Conservation (phyloP, 2,329 filamentous ascomycete genomes). For the Claviceps lovelessii region DNA sequence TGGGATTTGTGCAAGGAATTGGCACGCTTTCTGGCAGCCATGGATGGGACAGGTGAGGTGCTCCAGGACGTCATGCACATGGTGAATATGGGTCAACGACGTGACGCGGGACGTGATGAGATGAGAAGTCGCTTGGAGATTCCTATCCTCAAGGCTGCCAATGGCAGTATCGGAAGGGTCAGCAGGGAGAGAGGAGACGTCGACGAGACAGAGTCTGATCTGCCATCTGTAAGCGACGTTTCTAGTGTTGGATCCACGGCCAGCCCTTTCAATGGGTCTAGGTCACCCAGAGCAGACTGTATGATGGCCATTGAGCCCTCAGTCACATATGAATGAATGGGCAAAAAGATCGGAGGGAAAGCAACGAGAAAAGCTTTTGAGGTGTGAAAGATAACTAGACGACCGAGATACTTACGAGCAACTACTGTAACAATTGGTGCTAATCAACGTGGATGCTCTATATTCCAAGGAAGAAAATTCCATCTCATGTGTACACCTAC, state of each 20-base stretch:
- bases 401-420: neutral
- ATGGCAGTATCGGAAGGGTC: slow-evolving; percentile 16
- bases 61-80: slow-evolving; percentile 57
- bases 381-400: neutral
- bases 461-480: too few relatives aligned
- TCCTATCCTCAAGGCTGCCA: slow-evolving; percentile 15
- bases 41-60: slow-evolving; percentile 75
- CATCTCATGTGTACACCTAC: too few relatives aligned
- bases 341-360: neutral
- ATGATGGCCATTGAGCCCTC: neutral
- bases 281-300: neutral
- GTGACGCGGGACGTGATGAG: slow-evolving; percentile 14
- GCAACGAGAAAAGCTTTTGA: neutral
- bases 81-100: slow-evolving; percentile 30
- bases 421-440: too few relatives aligned
- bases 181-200: slow-evolving; percentile 16
- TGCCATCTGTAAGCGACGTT: slow-evolving; percentile 22
- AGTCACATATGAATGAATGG: neutral
- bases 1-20: slow-evolving; percentile 95
- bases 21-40: slow-evolving; percentile 82
- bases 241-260: slow-evolving; percentile 23
- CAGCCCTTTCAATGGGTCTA: slow-evolving; percentile 11
- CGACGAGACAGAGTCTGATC: slow-evolving; percentile 22
- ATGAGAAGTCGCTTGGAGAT: slow-evolving; percentile 19
- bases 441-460: too few relatives aligned